A percentile compares a stretch with the other conserved stretches of the same genome.
phyloP scores from a whole-genome alignment of 495 filamentous ascomycete species.

The Tricharina praecox region DNA sequence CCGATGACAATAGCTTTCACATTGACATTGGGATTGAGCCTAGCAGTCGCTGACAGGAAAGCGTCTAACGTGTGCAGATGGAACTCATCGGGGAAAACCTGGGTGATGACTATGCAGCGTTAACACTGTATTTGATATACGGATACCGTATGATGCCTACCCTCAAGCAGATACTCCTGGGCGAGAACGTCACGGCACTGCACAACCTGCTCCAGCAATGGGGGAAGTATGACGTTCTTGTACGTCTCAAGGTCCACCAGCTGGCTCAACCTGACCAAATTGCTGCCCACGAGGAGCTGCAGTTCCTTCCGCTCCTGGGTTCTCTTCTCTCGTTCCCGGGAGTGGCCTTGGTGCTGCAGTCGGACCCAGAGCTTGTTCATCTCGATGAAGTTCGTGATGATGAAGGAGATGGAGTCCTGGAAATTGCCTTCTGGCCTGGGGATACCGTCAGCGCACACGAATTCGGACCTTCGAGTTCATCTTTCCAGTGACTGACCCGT shows the following conservation, averaged over 20 bases:
- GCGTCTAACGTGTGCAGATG: constrained; percentile 92
- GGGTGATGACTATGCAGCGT: constrained; percentile 59
- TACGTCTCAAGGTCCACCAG: constrained; percentile 87
- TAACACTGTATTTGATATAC: not conserved
- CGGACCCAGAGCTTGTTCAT: constrained; percentile 99
- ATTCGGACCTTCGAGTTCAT: constrained; percentile 11
- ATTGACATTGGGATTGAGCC: constrained; percentile 88
- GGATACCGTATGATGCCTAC: constrained; percentile 28
- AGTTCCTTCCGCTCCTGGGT: constrained; percentile 91
- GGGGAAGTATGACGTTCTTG: constrained; percentile 74
- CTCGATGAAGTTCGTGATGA: constrained; percentile 96
- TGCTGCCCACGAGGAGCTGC: constrained; percentile 87
- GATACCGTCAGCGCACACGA: constrained; percentile 8
- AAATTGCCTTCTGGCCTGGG: constrained; percentile 71
- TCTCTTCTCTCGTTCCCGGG: constrained; percentile 76
- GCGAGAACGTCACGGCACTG: constrained; percentile 93
- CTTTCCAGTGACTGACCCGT: constrained; percentile 36
- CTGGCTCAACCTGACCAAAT: constrained; percentile 86
- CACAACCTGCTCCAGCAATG: constrained; percentile 87
- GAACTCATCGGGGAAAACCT: constrained; percentile 97
- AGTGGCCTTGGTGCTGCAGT: constrained; percentile 92
- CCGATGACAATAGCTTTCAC: constrained; percentile 96
- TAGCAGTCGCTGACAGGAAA: constrained; percentile 74
- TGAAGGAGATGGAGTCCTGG: constrained; percentile 92
- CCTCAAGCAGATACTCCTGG: constrained; percentile 91